Conservation (phyloP, 352 stramenopile genomes). For the Phytophthora hibernalis region DNA sequence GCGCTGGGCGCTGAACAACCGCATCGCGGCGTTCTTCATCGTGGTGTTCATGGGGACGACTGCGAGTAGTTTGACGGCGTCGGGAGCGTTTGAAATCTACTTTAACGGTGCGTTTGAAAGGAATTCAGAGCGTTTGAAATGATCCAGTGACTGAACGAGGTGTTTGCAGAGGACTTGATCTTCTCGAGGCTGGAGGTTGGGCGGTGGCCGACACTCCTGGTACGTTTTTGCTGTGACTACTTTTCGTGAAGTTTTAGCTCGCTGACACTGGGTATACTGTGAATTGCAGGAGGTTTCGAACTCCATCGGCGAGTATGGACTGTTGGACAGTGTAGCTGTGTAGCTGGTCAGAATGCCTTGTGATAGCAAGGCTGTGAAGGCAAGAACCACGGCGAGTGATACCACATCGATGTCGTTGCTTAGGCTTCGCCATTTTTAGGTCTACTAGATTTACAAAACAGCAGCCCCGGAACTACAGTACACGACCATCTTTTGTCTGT, state of each 20-base stretch:
- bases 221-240: conserved; percentile 27
- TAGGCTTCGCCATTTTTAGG: too few species aligned
- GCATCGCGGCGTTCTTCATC: conserved; percentile 69
- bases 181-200: conserved; percentile 78
- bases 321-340: conserved; percentile 24
- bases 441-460: too few species aligned
- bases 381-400: not conserved
- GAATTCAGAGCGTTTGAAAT: too few species aligned
- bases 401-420: not conserved
- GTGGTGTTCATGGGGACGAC: conserved; percentile 70
- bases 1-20: conserved; percentile 78
- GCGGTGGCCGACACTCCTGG: conserved; percentile 75
- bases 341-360: not conserved
- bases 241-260: not conserved
- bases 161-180: conserved; percentile 61
- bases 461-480: too few species aligned
- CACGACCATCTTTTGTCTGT: not conserved
- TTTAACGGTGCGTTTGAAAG: conserved; percentile 62
- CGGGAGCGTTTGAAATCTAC: conserved; percentile 84
- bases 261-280: not conserved
- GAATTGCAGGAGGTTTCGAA: conserved; percentile 32
- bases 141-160: conserved; percentile 4
- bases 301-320: conserved; percentile 30
- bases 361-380: not conserved
- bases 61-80: conserved; percentile 69